Percentiles rank a stretch among this genome's conserved stretches.
Conservation (phyloP, 805 yeast species). For the Kregervanrija pseudodelftensis region DNA sequence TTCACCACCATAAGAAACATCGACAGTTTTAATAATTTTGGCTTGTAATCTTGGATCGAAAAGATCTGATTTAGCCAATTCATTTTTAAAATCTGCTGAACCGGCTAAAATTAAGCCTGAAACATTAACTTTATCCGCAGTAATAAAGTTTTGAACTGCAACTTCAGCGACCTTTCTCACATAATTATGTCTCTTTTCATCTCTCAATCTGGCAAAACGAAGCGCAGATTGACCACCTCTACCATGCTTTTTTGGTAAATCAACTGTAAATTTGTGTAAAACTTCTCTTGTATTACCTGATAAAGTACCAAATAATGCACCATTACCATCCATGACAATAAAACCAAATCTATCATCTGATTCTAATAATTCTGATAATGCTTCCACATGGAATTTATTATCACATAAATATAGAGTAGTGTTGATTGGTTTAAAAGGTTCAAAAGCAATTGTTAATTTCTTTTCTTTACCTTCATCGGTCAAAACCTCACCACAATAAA, state of each 20-base stretch:
- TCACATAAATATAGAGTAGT: constrained; percentile 96
- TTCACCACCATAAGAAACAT: constrained; percentile 98
- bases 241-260: constrained; percentile 98
- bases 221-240: constrained; percentile 99
- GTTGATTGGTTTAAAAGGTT: constrained; percentile 98
- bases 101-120: constrained; percentile 96
- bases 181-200: constrained; percentile 97
- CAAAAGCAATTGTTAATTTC: constrained; percentile 93
- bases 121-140: constrained; percentile 90
- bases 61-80: constrained; percentile 84
- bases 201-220: constrained; percentile 98
- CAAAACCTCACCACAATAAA: constrained; percentile 97
- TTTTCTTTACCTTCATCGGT: constrained; percentile 97
- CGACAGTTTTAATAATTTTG: constrained; percentile 87
- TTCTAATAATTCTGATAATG: constrained; percentile 86
- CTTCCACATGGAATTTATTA: constrained; percentile 97
- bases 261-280: constrained; percentile 92
- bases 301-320: constrained; percentile 89
- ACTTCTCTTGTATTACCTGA: constrained; percentile 97
- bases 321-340: constrained; percentile 99
- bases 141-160: constrained; percentile 94
- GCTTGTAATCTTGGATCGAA: constrained; percentile 85
- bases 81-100: constrained; percentile 97
- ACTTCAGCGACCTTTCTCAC: constrained; percentile 97
- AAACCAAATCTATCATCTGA: constrained; percentile 96